Conservation (phyloP, 1,284 basidiomycete genomes). For the Austroboletus novae-zelandiae region DNA sequence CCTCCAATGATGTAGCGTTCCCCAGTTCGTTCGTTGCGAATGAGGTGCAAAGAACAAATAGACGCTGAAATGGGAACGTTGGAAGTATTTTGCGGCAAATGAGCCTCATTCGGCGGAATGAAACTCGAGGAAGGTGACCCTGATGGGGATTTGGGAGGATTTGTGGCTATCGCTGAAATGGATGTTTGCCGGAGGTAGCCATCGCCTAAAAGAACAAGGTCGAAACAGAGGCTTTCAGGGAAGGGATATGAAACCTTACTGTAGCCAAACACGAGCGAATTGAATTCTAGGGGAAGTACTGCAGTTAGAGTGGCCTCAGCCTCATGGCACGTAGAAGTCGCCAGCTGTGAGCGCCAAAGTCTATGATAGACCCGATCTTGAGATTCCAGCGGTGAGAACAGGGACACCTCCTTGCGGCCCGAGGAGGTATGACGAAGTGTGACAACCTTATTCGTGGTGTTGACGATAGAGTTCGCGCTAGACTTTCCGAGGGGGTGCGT, state of each 20-base stretch:
- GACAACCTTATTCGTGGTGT: constrained; percentile 13
- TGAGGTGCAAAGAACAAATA: constrained; percentile 51
- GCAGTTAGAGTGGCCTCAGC: constrained; percentile 35
- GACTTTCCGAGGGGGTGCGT: constrained; percentile 9
- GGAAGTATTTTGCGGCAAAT: constrained; percentile 37
- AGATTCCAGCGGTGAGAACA: constrained; percentile 9
- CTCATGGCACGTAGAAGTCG: constrained; percentile 3
- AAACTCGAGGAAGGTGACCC: constrained; percentile 3
- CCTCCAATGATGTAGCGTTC: constrained; percentile 67
- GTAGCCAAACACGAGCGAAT: constrained; percentile 56
- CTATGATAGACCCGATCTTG: constrained; percentile 10
- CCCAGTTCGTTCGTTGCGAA: constrained; percentile 53
- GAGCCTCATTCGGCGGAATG: neutral
- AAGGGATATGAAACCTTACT: constrained; percentile 43
- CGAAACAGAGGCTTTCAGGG: neutral
- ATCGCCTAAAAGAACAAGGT: constrained; percentile 49
- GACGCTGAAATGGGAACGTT: constrained; percentile 45
- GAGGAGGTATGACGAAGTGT: constrained; percentile 19
- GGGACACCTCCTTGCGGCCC: constrained; percentile 20
- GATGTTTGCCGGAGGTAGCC: constrained; percentile 49
- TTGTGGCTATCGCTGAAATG: constrained; percentile 32
- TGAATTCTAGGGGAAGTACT: constrained; percentile 56
- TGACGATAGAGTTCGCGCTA: constrained; percentile 7
- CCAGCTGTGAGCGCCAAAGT: constrained; percentile 20
- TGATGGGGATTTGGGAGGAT: neutral